These are phyloP conservation scores for Cladosporium sp. DNA, from an alignment of 2,329 filamentous ascomycete species.

Conservation along the genomic window DNA sequence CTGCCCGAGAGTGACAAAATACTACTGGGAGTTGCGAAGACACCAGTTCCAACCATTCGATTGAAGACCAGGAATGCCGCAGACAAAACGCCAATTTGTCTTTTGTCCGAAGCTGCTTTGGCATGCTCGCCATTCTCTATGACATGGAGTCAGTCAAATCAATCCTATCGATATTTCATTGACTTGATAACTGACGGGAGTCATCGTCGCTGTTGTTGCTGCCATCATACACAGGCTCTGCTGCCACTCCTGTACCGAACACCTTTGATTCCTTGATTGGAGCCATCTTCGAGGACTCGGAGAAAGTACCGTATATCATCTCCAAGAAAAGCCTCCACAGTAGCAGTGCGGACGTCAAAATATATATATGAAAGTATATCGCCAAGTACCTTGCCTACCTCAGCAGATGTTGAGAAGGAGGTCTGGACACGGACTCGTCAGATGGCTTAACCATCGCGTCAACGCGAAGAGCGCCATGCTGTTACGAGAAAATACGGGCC, in stretches of 20 bases:
- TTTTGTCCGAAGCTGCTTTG: conserved; percentile 14
- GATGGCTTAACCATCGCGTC: conserved; percentile 6
- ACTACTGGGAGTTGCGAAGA: conserved; percentile 57
- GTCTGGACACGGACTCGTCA: conserved; percentile 1
- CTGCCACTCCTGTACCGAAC: neutral
- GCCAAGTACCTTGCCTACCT: neutral
- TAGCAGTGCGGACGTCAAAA: neutral
- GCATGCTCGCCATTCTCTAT: conserved; percentile 7
- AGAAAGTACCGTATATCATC: conserved; percentile 8
- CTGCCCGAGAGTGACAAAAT: conserved; percentile 54
- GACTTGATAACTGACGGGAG: neutral
- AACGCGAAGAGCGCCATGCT: neutral
- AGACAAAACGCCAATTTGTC: conserved; percentile 49
- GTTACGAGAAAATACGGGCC: neutral
- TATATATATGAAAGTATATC: neutral
- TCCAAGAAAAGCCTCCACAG: conserved; percentile 4
- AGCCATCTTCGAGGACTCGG: conserved; percentile 2
- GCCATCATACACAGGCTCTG: neutral
- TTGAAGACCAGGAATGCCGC: conserved; percentile 58
- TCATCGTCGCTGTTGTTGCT: neutral
- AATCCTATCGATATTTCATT: neutral
- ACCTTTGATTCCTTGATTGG: neutral
- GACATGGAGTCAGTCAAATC: neutral
- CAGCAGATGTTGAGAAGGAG: neutral
- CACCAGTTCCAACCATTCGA: conserved; percentile 61